A percentile compares a stretch with the other conserved stretches of the same genome.
phyloP scores from a whole-genome alignment of 2,329 filamentous ascomycete genomes.

The Aspergillus brasiliensis region DNA sequence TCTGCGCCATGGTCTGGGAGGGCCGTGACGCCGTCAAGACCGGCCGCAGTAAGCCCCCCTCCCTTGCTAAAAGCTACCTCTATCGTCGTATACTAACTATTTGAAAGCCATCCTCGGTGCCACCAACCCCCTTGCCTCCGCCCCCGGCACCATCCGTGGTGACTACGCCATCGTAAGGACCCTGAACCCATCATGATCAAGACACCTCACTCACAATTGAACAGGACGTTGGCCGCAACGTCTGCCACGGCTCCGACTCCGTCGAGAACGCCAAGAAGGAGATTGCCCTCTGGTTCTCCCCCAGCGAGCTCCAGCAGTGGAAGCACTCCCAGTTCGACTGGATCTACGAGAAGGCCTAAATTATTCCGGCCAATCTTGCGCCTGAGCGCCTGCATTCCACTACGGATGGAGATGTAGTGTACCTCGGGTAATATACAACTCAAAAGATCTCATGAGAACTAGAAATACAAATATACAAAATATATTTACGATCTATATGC shows the following conservation, averaged over 20 bases:
- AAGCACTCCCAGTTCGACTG: constrained; percentile 84
- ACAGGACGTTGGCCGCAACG: constrained; percentile 87
- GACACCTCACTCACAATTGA: constrained; percentile 16
- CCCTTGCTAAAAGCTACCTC: not conserved
- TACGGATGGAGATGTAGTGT: constrained; percentile 11
- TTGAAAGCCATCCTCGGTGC: constrained; percentile 81
- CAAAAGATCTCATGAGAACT: constrained; percentile 17
- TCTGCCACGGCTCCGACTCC: constrained; percentile 98
- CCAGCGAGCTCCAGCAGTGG: constrained; percentile 81
- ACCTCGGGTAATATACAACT: constrained; percentile 11
- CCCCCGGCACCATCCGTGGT: constrained; percentile 97
- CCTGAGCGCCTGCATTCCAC: constrained; percentile 18
- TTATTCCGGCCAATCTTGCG: constrained; percentile 25
- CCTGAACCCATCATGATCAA: not conserved
- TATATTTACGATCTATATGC: constrained; percentile 7
- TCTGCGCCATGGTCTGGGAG: constrained; percentile 99
- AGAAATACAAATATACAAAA: constrained; percentile 15
- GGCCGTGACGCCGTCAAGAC: constrained; percentile 99
- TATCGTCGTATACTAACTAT: constrained; percentile 16
- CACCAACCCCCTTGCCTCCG: constrained; percentile 95
- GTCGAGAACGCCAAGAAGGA: constrained; percentile 99
- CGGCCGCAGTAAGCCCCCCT: constrained; percentile 70
- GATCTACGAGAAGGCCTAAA: constrained; percentile 88
- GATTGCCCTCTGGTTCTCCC: constrained; percentile 97
- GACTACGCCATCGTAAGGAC: constrained; percentile 72